Evolutionary conservation across 257 asterid species (phyloP), one percentile per base, ranked within the genome.

Genomic region (Solanum peruvianum): DNA sequence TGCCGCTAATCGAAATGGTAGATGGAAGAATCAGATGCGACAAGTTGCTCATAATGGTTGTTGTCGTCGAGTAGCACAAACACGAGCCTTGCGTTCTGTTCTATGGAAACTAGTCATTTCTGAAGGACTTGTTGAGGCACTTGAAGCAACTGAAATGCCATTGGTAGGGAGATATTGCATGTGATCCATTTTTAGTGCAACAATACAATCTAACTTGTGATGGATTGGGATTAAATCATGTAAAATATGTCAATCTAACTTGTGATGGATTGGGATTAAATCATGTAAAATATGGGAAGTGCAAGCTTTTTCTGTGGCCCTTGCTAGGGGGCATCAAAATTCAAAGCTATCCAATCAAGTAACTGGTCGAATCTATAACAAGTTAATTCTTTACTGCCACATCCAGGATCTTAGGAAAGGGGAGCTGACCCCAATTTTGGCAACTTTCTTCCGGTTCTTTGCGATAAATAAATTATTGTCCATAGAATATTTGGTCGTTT

Each of bases 21-120:
- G 99, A 90, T 97, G 99, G 99, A 95, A 94, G 93, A 95, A 97
- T 94, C 99, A 97, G 90, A 94, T 91, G 88, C 95, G 97, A 64
- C 91, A 93, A 88, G 99, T 95, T 89, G 98, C 99, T 27, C 98
- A 94, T 88, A 94, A 95, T 91, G 99, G 99, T 83, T 96, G 99
- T 91, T 96, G 99, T 89, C 93, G 96, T 58, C 93, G 99, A 89
- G 99, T 91, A 80, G 95, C 98, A 86, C 99, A 97, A 85, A 93
- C 92, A 87, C 97, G 98, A 88, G 97, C 96, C 72, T 90, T 97
- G 85, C 89, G 89, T 93, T 91, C 94, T 90, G 94, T 92, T 88
- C 92, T 95, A 9, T 97, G 99, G 99, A 97, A 95, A 91, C 88
- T 97, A 86, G 85, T 95, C 56, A 91, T 93, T 58, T 92, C 99